Percentiles rank a stretch among this genome's conserved stretches.
phyloP scores from a whole-genome alignment of 2,329 filamentous ascomycete genomes.

The Botrytis byssoidea region DNA sequence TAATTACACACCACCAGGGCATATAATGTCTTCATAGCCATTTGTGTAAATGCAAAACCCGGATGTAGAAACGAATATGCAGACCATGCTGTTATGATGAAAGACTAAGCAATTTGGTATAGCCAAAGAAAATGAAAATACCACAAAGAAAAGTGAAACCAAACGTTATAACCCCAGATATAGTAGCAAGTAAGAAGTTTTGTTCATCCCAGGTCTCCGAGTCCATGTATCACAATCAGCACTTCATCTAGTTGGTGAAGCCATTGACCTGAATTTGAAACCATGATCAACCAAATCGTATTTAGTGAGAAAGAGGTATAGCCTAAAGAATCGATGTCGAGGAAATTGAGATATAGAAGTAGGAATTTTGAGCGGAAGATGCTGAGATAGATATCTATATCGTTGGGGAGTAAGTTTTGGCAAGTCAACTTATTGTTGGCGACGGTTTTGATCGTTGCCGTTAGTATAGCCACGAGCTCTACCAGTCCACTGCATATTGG shows the following conservation, averaged over 20 bases:
- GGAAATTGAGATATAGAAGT: constrained; percentile 5
- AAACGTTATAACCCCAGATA: background rate
- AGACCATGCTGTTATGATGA: background rate
- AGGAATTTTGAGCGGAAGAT: background rate
- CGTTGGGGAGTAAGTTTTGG: background rate
- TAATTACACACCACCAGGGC: constrained; percentile 17
- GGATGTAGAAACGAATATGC: background rate
- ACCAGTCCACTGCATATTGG: background rate
- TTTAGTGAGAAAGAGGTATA: background rate
- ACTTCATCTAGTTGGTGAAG: constrained; percentile 9
- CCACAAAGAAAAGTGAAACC: background rate
- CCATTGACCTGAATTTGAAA: background rate
- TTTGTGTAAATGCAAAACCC: background rate
- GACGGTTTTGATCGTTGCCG: background rate
- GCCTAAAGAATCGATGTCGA: background rate
- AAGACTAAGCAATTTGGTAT: background rate
- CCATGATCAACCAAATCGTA: constrained; percentile 12
- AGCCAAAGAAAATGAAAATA: background rate
- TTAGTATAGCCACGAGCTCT: constrained; percentile 8
- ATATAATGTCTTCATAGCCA: background rate
- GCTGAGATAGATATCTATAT: background rate
- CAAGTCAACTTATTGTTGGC: background rate
- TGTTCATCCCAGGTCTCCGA: background rate
- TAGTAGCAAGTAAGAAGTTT: background rate
- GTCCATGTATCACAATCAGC: background rate